Conservation (phyloP, 805 yeast species). For the Kodamaea lidongshanica region DNA sequence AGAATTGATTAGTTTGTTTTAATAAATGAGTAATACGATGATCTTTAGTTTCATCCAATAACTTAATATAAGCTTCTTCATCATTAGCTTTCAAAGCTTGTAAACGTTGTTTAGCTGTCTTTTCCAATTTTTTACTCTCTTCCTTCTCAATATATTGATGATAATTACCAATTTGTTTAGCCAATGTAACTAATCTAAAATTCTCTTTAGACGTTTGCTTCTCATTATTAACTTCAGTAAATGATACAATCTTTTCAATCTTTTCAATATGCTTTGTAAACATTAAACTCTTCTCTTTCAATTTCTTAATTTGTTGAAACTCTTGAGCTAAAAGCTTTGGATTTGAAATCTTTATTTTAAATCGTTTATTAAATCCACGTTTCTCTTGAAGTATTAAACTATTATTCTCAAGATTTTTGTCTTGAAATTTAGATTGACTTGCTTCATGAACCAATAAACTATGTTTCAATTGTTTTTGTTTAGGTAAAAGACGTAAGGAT, state of each 20-base stretch:
- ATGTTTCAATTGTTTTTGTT: slow-evolving; percentile 67
- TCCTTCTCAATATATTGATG: slow-evolving; percentile 64
- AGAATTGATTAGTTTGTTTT: slow-evolving; percentile 71
- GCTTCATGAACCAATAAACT: slow-evolving; percentile 49
- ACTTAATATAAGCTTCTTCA: slow-evolving; percentile 80
- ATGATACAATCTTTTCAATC: slow-evolving; percentile 19
- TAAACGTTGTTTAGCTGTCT: slow-evolving; percentile 81
- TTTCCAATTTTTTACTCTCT: slow-evolving; percentile 67
- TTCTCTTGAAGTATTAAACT: slow-evolving; percentile 61
- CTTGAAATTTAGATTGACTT: slow-evolving; percentile 49
- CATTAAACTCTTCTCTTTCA: slow-evolving; percentile 35
- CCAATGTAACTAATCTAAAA: slow-evolving; percentile 21
- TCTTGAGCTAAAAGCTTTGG: slow-evolving; percentile 73
- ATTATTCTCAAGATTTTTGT: slow-evolving; percentile 45
- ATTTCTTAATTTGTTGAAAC: slow-evolving; percentile 62
- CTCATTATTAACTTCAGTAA: slow-evolving; percentile 20
- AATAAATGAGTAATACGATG: slow-evolving; percentile 79
- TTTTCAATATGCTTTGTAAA: slow-evolving; percentile 22
- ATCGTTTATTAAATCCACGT: slow-evolving; percentile 61
- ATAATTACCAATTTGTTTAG: slow-evolving; percentile 37
- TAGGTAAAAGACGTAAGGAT: slow-evolving; percentile 55
- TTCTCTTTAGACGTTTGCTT: slow-evolving; percentile 16
- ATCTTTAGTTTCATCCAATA: slow-evolving; percentile 81
- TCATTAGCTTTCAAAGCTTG: slow-evolving; percentile 83
- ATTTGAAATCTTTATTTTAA: slow-evolving; percentile 64